Base-by-base conservation (phyloP, 768 basidiomycete species). In the Filobasidium wieringae region DNA sequence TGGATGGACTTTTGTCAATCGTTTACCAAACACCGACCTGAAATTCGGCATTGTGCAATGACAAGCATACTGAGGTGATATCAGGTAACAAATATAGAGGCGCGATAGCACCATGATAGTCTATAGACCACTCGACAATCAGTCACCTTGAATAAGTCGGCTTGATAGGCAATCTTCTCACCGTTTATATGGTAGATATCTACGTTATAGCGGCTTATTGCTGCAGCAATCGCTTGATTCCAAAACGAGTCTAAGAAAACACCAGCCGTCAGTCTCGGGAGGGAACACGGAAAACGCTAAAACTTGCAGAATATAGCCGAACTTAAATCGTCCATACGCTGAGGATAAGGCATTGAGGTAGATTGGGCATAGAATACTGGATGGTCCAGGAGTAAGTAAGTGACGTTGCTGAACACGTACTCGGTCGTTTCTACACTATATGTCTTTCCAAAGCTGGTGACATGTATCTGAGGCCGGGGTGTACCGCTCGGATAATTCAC, bases 291-390 rank as follows among this genome's bases (percentile, higher is more conserved):
- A n/a, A n/a, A n/a, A n/a, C n/a, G n/a, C n/a, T n/a, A n/a, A n/a
- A n/a, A n/a, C n/a, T n/a, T n/a, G n/a, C n/a, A 95, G 79, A 93
- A 95, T 69, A 93, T 93, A 37, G 91, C 91, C 8, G 91, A 93
- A 64, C 86, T 87, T 62, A 95, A 79, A 72, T 95, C 91, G 69
- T 95, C 91, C 91, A 95, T 95, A 66, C 91, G 87, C 67, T 88
- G 86, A 30, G 91, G 91, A 72, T 95, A 95, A 2, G 91, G 91
- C 66, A 93, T 90, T 0, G 91, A 79, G 74, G 92, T 95, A 14
- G 91, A 92, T 74, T 95, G 91, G 2, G 91, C 89, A 45, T 90
- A 85, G 82, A 95, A 95, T 24, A 95, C 91, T 41, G 91, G 91
- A 64, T 85, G 87, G 78, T 93, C 91, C 61, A 95, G 82, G 53